A percentile compares a stretch with the other conserved stretches of the same genome.
phyloP scores from a whole-genome alignment of 108 stramenopile species.

The Skeletonema tropicum region DNA sequence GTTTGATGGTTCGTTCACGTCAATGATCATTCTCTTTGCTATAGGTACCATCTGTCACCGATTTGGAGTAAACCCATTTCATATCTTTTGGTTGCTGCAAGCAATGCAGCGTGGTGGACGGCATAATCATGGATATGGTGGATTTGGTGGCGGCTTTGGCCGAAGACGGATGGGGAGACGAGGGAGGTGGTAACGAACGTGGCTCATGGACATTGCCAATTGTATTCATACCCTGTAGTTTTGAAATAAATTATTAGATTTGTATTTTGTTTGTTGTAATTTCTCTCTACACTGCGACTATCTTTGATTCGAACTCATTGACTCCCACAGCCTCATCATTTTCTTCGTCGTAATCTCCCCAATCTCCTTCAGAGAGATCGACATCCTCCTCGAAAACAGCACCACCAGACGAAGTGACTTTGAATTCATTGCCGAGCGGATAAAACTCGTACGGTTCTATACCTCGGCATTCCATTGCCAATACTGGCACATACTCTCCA shows the following conservation, averaged over 20 bases:
- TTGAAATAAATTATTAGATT: background rate
- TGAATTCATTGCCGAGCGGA: slow-evolving; percentile 84
- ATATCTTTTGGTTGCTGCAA: slow-evolving; percentile 63
- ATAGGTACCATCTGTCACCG: slow-evolving; percentile 55
- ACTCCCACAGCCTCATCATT: slow-evolving; percentile 74
- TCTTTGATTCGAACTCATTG: slow-evolving; percentile 73
- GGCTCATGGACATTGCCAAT: background rate
- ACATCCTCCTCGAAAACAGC: slow-evolving; percentile 76
- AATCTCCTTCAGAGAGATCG: slow-evolving; percentile 84
- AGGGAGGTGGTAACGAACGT: slow-evolving; percentile 12
- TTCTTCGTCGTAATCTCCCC: slow-evolving; percentile 90
- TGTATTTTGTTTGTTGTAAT: background rate
- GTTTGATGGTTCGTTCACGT: slow-evolving; percentile 59
- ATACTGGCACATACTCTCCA: slow-evolving; percentile 73
- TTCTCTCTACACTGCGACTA: slow-evolving; percentile 33
- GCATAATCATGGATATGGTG: slow-evolving; percentile 29
- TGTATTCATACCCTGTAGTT: background rate
- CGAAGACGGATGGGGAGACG: slow-evolving; percentile 30
- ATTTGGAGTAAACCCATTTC: slow-evolving; percentile 74
- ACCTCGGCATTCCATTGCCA: slow-evolving; percentile 79
- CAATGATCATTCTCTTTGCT: slow-evolving; percentile 49
- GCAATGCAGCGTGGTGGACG: slow-evolving; percentile 49
- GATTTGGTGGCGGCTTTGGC: slow-evolving; percentile 47
- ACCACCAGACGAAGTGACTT: slow-evolving; percentile 69
- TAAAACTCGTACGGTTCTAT: slow-evolving; percentile 86